Evolutionary conservation across 306 rosid genomes (phyloP), one percentile per base, ranked within the genome.

Genomic region (Trifolium dubium): DNA sequence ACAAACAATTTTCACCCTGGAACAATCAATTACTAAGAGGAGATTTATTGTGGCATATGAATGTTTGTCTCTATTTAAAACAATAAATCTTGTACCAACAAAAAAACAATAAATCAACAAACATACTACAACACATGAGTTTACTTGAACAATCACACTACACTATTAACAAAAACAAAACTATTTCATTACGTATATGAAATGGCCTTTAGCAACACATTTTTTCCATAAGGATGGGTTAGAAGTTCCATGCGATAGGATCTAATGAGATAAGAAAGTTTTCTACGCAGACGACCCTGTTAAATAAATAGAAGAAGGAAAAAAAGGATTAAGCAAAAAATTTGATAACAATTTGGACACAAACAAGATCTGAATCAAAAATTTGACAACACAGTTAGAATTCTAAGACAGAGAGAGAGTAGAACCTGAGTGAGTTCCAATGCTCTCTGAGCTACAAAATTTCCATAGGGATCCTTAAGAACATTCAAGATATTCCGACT

Each of bases 391-490:
- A 44, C 14, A 44, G 0, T 10, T 44, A 14, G 23, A 18, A 35
- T 35, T 35, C 8, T 35, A 35, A 5, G 44, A 44, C 3, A 6
- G 10, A 34, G 44, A 44, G 5, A 6, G 10, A 34, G 47, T 56
- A 71, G 77, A 64, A 83, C 90, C 87, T 59, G 4, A 3, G 86
- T 69, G 13, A 1, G 34, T 17, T 60, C 2, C 13, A 82, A 3
- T n/a, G 88, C 90, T 28, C 37, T 44, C 71, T 85, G 90, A 78
- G 17, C 80, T 64, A 89, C 86, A 44, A 15, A 87, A 73, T 87
- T 87, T 10, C 87, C 90, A 15, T 0, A 87, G 4, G 51, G 64
- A 50, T 87, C 56, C 32, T 61, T 81, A 55, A 77, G 37, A 71
- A 87, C n/a, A 6, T 15, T 5, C 8, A 82, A 1, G 64, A 88